These are phyloP conservation scores for Zangia roseola DNA, from an alignment of 768 basidiomycete species.

Conservation along the genomic window DNA sequence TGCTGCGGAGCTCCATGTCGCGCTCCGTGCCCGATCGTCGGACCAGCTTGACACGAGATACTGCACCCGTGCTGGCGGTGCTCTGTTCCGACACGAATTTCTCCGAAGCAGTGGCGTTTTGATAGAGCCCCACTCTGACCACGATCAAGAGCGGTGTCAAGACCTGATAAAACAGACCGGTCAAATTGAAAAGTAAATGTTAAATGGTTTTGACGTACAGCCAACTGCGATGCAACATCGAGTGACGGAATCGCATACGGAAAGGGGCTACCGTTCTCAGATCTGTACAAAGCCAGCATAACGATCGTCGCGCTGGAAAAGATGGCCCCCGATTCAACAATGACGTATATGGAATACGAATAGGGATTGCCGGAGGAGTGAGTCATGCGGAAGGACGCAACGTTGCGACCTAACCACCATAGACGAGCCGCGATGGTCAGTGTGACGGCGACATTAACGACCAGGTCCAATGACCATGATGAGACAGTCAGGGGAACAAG, in stretches of 20 bases:
- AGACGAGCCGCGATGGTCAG: constrained; percentile 20
- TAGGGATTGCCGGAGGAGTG: constrained; percentile 10
- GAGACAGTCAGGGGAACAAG: constrained; percentile 10
- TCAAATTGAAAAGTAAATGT: not conserved
- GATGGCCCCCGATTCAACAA: constrained; percentile 21
- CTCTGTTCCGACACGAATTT: not conserved
- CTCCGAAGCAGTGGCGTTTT: not conserved
- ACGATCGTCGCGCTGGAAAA: constrained; percentile 17
- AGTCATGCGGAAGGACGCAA: constrained; percentile 1
- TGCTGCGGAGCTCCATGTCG: constrained; percentile 1
- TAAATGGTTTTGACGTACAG: constrained; percentile 5
- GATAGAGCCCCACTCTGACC: constrained; percentile 13
- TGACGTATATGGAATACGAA: constrained; percentile 14
- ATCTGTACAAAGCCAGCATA: constrained; percentile 14
- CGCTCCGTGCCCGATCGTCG: not conserved
- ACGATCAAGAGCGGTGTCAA: constrained; percentile 19
- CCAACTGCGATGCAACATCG: constrained; percentile 18
- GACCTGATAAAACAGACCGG: constrained; percentile 1
- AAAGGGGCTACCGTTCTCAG: constrained; percentile 6
- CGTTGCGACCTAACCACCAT: constrained; percentile 18
- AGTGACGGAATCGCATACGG: constrained; percentile 14
- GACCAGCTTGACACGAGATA: not conserved
- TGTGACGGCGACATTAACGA: constrained; percentile 20
- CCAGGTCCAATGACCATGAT: constrained; percentile 21
- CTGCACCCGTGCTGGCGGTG: not conserved